phyloP scores from a whole-genome alignment of 148 eudicot genomes.

The Chenopodium formosanum region DNA sequence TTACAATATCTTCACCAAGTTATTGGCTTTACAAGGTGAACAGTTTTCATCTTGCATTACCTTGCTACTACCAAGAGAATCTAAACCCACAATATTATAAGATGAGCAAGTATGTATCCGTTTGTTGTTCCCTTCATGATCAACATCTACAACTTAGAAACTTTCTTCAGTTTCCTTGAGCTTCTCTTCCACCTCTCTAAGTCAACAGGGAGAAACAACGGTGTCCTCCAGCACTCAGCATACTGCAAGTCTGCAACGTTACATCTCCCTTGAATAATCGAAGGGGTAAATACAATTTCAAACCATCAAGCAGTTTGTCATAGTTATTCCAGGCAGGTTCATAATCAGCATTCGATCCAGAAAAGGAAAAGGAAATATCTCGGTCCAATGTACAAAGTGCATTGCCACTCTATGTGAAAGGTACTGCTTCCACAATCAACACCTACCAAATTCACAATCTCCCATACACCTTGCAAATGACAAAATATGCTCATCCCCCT shows the following conservation, averaged over 20 bases:
- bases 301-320: not conserved
- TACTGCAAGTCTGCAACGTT: not conserved
- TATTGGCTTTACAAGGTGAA: no score
- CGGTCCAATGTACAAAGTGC: slow-evolving; percentile 58
- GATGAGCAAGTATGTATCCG: no score
- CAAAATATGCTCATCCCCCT: slow-evolving; percentile 6
- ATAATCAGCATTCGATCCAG: not conserved
- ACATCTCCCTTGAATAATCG: not conserved
- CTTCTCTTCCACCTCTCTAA: no score
- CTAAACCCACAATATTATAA: no score
- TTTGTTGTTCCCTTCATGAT: no score
- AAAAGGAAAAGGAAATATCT: slow-evolving; percentile 36
- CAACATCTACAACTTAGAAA: no score
- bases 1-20: not conserved
- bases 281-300: not conserved
- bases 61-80: no score
- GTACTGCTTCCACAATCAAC: slow-evolving; percentile 38
- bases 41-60: no score
- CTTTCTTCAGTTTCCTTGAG: no score
- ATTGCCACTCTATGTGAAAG: slow-evolving; percentile 50
- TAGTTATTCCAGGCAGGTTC: slow-evolving; percentile 8
- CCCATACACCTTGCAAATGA: slow-evolving; percentile 36
- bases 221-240: not conserved
- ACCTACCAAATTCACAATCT: slow-evolving; percentile 39
- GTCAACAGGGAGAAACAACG: not conserved